These are phyloP conservation scores for Daldinia grandis DNA, from an alignment of 495 filamentous ascomycete genomes.

Conservation along the genomic window DNA sequence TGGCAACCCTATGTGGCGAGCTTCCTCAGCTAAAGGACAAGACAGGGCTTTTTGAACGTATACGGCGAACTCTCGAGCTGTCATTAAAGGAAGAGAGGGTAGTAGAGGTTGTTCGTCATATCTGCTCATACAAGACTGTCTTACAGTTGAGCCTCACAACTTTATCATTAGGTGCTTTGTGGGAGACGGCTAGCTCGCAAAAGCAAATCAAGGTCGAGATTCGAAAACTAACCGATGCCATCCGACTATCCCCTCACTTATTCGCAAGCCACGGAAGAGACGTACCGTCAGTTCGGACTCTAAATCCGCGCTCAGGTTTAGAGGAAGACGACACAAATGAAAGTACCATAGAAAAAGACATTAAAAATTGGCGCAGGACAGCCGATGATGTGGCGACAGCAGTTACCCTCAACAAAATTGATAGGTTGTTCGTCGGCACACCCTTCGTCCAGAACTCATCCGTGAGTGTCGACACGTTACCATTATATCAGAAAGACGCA, in stretches of 20 bases:
- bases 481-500: conserved; percentile 23
- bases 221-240: conserved; percentile 27
- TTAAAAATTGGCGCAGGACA: conserved; percentile 32
- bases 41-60: conserved; percentile 7
- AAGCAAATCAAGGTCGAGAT: conserved; percentile 35
- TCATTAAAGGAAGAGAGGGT: conserved; percentile 28
- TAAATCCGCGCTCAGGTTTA: not conserved
- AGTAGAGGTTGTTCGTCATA: conserved; percentile 26
- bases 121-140: conserved; percentile 34
- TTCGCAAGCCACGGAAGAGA: conserved; percentile 10
- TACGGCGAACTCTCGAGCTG: conserved; percentile 21
- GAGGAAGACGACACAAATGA: conserved; percentile 11
- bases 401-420: conserved; percentile 20
- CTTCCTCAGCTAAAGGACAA: conserved; percentile 36
- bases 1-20: conserved; percentile 14
- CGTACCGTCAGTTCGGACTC: not conserved
- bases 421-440: conserved; percentile 16
- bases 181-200: conserved; percentile 34
- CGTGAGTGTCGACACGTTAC: conserved; percentile 26
- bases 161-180: conserved; percentile 31
- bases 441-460: conserved; percentile 2
- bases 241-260: conserved; percentile 19
- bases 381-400: conserved; percentile 34
- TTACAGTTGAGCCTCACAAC: conserved; percentile 37
- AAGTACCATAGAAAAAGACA: conserved; percentile 26